Evolutionary conservation across 306 rosid species (phyloP).

Genomic region (Cucumis sativus): Cucumber_9930_V3 NC_026661.2:1770501-1771000

Average conservation of each 20-base stretch:
- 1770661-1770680: background rate
- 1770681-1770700: constrained; percentile 37
- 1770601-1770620: background rate
- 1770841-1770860: constrained; percentile 10
- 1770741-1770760: constrained; percentile 27
- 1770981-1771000: constrained; percentile 32
- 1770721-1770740: background rate
- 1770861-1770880: constrained; percentile 25
- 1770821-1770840: constrained; percentile 29
- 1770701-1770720: background rate
- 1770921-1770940: constrained; percentile 32
- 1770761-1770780: constrained; percentile 26
- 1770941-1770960: constrained; percentile 30
- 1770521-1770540: background rate
- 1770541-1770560: background rate
- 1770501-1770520: background rate
- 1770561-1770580: background rate
- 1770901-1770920: constrained; percentile 11
- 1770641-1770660: background rate
- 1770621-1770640: constrained; percentile 1
- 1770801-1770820: constrained; percentile 23
- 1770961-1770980: constrained; percentile 13
- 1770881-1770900: constrained; percentile 35
- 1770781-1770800: constrained; percentile 3
- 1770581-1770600: background rate